phyloP scores from a whole-genome alignment of 2,329 filamentous ascomycete genomes.

The Clonostachys sp. region DNA sequence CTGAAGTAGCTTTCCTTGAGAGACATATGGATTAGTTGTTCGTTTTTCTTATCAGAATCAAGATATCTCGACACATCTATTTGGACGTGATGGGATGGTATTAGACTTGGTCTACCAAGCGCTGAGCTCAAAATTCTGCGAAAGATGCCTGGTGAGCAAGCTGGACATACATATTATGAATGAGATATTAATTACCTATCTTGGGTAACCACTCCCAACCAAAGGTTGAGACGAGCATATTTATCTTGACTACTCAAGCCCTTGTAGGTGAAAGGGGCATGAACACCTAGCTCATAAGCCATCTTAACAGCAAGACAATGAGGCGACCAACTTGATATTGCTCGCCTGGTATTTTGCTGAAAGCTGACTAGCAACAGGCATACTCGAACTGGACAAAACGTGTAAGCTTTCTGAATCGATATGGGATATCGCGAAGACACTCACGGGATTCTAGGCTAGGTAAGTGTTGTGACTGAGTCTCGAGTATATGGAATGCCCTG shows the following conservation, averaged over 20 bases:
- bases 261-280: constrained; percentile 18
- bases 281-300: constrained; percentile 23
- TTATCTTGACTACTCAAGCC: constrained; percentile 11
- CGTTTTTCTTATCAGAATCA: background rate
- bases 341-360: constrained; percentile 24
- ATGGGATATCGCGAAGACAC: background rate
- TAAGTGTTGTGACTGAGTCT: constrained; percentile 14
- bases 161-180: background rate
- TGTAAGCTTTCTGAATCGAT: background rate
- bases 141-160: background rate
- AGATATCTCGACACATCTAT: constrained; percentile 2
- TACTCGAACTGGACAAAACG: constrained; percentile 14
- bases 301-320: constrained; percentile 22
- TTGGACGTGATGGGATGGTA: constrained; percentile 5
- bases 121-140: constrained; percentile 9
- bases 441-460: constrained; percentile 10
- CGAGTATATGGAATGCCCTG: constrained; percentile 12
- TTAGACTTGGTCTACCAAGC: constrained; percentile 6
- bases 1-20: no score
- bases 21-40: no score
- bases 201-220: constrained; percentile 22
- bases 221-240: constrained; percentile 17
- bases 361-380: constrained; percentile 21
- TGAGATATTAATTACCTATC: constrained; percentile 10
- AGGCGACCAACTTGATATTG: constrained; percentile 21